phyloP scores from a whole-genome alignment of 2,329 filamentous ascomycete species.

The Incumbomyces delicatus region DNA sequence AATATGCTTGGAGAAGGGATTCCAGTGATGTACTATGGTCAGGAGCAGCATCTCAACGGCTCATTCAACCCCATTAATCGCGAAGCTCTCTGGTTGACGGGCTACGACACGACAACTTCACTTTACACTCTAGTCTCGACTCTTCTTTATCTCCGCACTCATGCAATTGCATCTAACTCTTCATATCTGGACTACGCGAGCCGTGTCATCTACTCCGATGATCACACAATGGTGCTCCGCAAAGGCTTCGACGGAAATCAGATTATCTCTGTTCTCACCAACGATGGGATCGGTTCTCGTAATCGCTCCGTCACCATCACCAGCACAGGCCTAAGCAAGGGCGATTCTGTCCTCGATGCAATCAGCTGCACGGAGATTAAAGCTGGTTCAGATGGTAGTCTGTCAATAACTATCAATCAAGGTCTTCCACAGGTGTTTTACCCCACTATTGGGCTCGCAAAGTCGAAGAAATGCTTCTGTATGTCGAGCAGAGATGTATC shows the following conservation, averaged over 20 bases:
- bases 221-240: constrained; percentile 35
- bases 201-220: constrained; percentile 35
- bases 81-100: constrained; percentile 47
- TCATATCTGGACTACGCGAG: constrained; percentile 35
- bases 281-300: constrained; percentile 10
- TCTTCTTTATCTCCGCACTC: constrained; percentile 35
- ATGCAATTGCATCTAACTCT: constrained; percentile 29
- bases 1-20: constrained; percentile 52
- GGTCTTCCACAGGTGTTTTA: too few relatives aligned
- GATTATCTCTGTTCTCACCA: constrained; percentile 37
- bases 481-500: too few relatives aligned
- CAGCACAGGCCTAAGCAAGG: too few relatives aligned
- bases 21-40: constrained; percentile 56
- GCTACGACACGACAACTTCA: constrained; percentile 30
- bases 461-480: too few relatives aligned
- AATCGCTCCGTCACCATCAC: too few relatives aligned
- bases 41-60: constrained; percentile 51
- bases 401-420: too few relatives aligned
- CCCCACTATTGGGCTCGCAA: too few relatives aligned
- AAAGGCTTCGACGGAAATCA: constrained; percentile 33
- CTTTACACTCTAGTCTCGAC: constrained; percentile 31
- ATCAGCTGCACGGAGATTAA: too few relatives aligned
- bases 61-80: constrained; percentile 40
- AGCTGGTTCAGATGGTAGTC: too few relatives aligned
- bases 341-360: too few relatives aligned